phyloP scores from a whole-genome alignment of 2,329 filamentous ascomycete genomes.

The Claviceps sp. region DNA sequence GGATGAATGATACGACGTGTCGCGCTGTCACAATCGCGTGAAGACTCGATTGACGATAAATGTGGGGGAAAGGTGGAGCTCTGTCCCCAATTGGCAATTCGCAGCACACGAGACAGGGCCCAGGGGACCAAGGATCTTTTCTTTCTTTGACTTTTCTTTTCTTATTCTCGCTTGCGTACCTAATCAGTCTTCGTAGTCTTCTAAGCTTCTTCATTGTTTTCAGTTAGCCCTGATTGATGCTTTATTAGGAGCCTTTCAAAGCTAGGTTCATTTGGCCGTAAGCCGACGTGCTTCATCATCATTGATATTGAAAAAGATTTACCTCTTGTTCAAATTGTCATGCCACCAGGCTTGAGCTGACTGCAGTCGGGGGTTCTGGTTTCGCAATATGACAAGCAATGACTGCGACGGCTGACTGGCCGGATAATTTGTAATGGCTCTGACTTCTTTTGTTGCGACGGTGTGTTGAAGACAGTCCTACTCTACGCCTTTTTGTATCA shows the following conservation, averaged over 20 bases:
- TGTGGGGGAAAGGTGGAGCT: too few species aligned
- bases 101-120: too few species aligned
- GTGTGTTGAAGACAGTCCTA: not conserved
- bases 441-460: too few species aligned
- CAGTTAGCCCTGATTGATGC: too few species aligned
- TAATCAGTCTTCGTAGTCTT: too few species aligned
- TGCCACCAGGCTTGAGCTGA: not conserved
- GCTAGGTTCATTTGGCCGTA: too few species aligned
- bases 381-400: not conserved
- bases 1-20: not conserved
- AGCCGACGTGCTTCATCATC: not conserved
- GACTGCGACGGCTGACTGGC: too few species aligned
- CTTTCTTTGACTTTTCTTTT: not conserved
- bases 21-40: not conserved
- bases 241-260: too few species aligned
- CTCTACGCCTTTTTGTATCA: constrained; percentile 1
- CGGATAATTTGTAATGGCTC: too few species aligned
- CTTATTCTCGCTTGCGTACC: not conserved
- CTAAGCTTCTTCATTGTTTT: too few species aligned
- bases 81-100: too few species aligned
- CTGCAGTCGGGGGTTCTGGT: not conserved
- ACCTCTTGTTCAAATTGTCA: not conserved
- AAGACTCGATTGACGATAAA: too few species aligned
- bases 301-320: not conserved
- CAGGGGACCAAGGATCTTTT: not conserved